Base-by-base conservation (phyloP, 129 eudicot species). In the Centaurea solstitialis region DNA sequence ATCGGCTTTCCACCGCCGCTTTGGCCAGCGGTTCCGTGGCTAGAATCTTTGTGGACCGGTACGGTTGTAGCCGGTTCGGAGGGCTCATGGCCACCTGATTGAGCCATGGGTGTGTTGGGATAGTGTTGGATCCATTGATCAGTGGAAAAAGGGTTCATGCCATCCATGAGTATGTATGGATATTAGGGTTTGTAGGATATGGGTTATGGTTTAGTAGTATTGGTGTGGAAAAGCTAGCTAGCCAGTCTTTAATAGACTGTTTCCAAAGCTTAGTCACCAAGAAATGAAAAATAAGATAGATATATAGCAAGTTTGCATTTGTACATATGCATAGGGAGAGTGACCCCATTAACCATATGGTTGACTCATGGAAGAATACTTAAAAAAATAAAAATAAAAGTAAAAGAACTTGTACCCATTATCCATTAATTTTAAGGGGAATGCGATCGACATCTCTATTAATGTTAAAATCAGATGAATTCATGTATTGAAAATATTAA, bases 61-160 rank as follows among this genome's bases (percentile, higher is more conserved):
- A 24, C 28, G 69, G 40, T n/a, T 43, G 76, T 6, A 39, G 35
- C 47, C 76, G 76, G 57, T 24, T 50, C 59, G 26, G 68, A 59
- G 13, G 81, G 73, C 9, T 68, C 72, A 71, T 26, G 30, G 30
- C 30, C 73, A 76, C 41, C 39, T 9, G 68, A 11, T 50, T 6
- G 81, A 68, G 13, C 18, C 69, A 81, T 37, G 64, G 79, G 8
- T 61, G 82, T 23, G 82, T 73, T 57, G 43, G 82, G 83, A 39
- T 66, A 83, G 4, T 83, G 70, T 43, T 83, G 87, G 28, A 83
- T 33, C 87, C 87, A 83, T 11, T 78, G 47, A 78, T 83, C 79
- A 21, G 66, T 21, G 6, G 83, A 73, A 68, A 73, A 73, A 11
- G 79, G 87, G 70, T 9, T 73, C 71, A 74, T 78, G 80, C 39